These are phyloP conservation scores for Arctostaphylos glauca DNA, from an alignment of 148 eudicot genomes.

Conservation along the genomic window DNA sequence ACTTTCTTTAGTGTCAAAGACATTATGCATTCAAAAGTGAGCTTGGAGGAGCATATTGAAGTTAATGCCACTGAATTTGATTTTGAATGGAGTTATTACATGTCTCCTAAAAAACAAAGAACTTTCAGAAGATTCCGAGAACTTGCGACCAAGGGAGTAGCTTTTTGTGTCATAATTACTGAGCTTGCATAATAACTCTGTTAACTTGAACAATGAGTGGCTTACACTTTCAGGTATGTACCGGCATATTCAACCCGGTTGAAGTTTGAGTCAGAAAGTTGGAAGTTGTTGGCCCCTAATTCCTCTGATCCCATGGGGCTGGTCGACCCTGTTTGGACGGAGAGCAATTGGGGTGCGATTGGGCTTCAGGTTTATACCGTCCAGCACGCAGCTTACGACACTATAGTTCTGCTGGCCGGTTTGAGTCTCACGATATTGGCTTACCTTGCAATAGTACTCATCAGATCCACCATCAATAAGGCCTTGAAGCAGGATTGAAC, in stretches of 20 bases:
- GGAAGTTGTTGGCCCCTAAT: slow-evolving; percentile 66
- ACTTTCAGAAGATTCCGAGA: neutral
- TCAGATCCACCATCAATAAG: slow-evolving; percentile 55
- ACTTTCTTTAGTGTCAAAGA: no score
- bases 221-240: slow-evolving; percentile 58
- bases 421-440: slow-evolving; percentile 57
- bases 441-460: slow-evolving; percentile 47
- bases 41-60: neutral
- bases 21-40: neutral
- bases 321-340: slow-evolving; percentile 85
- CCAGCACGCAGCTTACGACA: slow-evolving; percentile 56
- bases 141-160: neutral
- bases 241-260: slow-evolving; percentile 91
- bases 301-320: slow-evolving; percentile 69
- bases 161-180: neutral
- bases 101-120: neutral
- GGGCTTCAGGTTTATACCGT: slow-evolving; percentile 57
- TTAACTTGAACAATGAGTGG: neutral
- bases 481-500: slow-evolving; percentile 72
- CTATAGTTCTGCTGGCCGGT: slow-evolving; percentile 55
- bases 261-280: slow-evolving; percentile 60
- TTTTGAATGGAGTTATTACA: neutral
- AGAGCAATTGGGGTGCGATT: slow-evolving; percentile 82
- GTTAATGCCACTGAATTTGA: neutral
- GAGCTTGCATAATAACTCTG: neutral